Evolutionary conservation across 441 rosid genomes (phyloP).

Genomic region (Erodium moschatum): DNA sequence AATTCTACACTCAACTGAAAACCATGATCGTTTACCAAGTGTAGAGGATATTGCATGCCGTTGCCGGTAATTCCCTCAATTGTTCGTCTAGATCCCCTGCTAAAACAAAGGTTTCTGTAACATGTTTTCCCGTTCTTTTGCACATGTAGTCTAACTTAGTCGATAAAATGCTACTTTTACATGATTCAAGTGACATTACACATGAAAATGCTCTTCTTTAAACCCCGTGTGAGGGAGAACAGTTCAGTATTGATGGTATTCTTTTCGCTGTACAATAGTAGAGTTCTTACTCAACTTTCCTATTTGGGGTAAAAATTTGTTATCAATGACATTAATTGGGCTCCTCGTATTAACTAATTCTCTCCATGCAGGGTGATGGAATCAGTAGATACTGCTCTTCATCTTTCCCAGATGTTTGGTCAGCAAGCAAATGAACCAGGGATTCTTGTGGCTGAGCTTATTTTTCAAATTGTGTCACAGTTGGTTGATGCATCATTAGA

Average conservation of each 20-base stretch:
- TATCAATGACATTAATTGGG: slow-evolving; percentile 3
- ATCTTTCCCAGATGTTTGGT: slow-evolving; percentile 42
- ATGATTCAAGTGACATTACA: background rate
- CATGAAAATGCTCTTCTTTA: background rate
- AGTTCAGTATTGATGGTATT: background rate
- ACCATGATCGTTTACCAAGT: background rate
- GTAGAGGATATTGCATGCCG: too few relatives aligned
- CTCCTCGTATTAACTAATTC: slow-evolving; percentile 11
- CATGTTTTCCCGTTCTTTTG: background rate
- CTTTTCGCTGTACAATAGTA: background rate
- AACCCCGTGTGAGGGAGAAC: background rate
- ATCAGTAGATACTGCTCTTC: slow-evolving; percentile 47
- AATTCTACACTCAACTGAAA: background rate
- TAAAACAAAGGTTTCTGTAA: background rate
- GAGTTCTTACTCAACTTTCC: background rate
- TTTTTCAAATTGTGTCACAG: slow-evolving; percentile 49
- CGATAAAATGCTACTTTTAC: background rate
- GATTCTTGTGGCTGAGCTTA: slow-evolving; percentile 39
- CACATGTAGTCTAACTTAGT: background rate
- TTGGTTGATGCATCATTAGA: slow-evolving; percentile 54
- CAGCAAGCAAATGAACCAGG: slow-evolving; percentile 45
- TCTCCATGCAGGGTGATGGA: slow-evolving; percentile 44
- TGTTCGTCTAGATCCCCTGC: background rate
- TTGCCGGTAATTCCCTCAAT: background rate
- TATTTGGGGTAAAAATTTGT: background rate